These are phyloP conservation scores for Luffa acutangula DNA, from an alignment of 306 rosid species.

Conservation along the genomic window DNA sequence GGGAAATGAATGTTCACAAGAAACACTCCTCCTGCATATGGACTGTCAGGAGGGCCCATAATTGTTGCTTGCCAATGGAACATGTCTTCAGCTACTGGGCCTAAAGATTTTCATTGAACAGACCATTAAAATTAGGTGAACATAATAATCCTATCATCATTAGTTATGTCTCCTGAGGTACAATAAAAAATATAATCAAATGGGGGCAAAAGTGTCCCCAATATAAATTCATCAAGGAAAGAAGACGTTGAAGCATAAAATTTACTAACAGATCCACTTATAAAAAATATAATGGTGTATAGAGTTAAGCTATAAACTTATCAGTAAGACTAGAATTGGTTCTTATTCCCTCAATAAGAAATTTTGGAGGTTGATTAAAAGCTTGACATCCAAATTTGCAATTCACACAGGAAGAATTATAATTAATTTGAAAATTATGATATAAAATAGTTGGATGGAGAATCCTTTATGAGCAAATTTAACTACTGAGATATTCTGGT, in stretches of 20 bases:
- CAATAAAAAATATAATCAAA: background rate
- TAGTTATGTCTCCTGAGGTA: background rate
- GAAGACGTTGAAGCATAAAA: background rate
- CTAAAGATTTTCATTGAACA: constrained; percentile 15
- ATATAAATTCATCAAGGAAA: background rate
- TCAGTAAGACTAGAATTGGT: background rate
- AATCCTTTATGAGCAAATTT: background rate
- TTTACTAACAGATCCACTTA: background rate
- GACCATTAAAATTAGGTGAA: background rate
- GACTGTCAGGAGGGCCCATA: constrained; percentile 76
- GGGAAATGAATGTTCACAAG: constrained; percentile 60
- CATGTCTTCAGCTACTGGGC: constrained; percentile 30
- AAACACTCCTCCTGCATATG: constrained; percentile 56
- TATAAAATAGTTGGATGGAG: background rate
- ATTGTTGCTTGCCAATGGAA: constrained; percentile 20
- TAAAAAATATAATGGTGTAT: background rate
- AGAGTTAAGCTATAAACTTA: background rate
- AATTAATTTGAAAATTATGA: background rate
- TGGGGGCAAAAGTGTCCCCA: background rate
- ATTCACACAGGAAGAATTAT: background rate
- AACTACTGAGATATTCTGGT: background rate
- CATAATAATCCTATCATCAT: background rate
- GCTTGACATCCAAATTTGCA: background rate
- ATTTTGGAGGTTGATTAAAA: background rate
- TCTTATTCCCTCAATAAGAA: background rate